Conservation (phyloP, 768 basidiomycete genomes). For the Leccinum disarticulatum region DNA sequence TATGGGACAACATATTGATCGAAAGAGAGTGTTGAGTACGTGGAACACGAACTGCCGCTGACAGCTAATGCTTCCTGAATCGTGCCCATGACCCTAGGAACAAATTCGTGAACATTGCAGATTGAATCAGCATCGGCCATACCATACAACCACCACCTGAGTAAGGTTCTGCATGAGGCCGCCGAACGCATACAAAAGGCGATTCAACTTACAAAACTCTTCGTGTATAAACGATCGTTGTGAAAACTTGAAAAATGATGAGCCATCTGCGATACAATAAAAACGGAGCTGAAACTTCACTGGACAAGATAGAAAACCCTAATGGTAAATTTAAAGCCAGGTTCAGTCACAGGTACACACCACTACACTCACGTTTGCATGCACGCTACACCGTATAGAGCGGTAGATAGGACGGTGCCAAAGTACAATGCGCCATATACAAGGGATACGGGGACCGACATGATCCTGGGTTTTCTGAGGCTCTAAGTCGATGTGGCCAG, state of each 20-base stretch:
- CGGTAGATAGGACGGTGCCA: not conserved
- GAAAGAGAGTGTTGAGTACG: not conserved
- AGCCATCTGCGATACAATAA: not conserved
- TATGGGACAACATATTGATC: too few relatives aligned
- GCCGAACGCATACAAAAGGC: too few relatives aligned
- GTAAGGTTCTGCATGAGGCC: too few relatives aligned
- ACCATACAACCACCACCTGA: not conserved
- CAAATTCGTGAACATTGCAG: not conserved
- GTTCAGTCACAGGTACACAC: not conserved
- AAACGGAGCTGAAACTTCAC: not conserved
- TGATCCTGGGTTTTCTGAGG: not conserved
- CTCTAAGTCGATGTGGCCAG: not conserved
- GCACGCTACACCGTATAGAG: not conserved
- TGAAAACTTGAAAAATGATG: not conserved
- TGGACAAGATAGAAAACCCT: not conserved
- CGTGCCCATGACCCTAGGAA: not conserved
- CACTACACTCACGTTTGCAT: not conserved
- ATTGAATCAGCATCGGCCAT: not conserved
- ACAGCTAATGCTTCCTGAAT: not conserved
- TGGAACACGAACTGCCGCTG: not conserved
- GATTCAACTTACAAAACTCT: not conserved
- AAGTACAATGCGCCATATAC: not conserved
- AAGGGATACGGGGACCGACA: not conserved
- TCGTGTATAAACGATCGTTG: not conserved
- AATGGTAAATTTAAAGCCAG: not conserved